Conservation (phyloP, 2,329 filamentous ascomycete genomes). For the Orbilia blumenaviensis region DNA sequence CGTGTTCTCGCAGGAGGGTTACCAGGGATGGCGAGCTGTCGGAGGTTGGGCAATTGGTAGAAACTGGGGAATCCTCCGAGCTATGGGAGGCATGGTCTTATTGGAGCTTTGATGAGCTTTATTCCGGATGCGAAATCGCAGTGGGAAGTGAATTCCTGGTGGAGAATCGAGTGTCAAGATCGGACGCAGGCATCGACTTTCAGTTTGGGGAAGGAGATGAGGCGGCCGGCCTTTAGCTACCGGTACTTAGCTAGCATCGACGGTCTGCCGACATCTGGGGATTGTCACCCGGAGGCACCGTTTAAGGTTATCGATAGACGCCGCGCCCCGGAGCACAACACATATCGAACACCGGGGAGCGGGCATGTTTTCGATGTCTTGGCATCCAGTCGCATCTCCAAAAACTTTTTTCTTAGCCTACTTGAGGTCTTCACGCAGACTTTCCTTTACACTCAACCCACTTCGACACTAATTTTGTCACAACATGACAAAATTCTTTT, state of each 20-base stretch:
- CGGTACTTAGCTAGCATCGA: constrained; percentile 1
- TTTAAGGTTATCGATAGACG: constrained; percentile 40
- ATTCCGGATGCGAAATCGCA: neutral
- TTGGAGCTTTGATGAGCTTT: constrained; percentile 10
- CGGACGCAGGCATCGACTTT: constrained; percentile 3
- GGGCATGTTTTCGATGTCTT: neutral
- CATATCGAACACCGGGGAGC: neutral
- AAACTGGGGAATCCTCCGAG: constrained; percentile 43
- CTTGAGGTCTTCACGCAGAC: neutral
- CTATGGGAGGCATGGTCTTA: constrained; percentile 41
- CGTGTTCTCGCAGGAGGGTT: neutral
- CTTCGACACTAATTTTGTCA: neutral
- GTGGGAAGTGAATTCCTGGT: neutral
- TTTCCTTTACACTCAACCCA: neutral
- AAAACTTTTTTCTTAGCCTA: constrained; percentile 44
- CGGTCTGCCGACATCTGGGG: constrained; percentile 1
- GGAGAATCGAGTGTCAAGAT: neutral
- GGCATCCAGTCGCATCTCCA: constrained; percentile 39
- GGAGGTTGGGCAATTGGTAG: constrained; percentile 30
- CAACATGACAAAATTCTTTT: neutral
- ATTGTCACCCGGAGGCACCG: neutral
- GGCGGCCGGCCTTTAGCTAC: neutral
- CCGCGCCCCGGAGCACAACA: neutral
- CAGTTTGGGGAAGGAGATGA: constrained; percentile 18
- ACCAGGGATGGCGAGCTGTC: constrained; percentile 5